Evolutionary conservation across 2,329 filamentous ascomycete species (phyloP).

Genomic region (Dactylellina leptospora): DNA sequence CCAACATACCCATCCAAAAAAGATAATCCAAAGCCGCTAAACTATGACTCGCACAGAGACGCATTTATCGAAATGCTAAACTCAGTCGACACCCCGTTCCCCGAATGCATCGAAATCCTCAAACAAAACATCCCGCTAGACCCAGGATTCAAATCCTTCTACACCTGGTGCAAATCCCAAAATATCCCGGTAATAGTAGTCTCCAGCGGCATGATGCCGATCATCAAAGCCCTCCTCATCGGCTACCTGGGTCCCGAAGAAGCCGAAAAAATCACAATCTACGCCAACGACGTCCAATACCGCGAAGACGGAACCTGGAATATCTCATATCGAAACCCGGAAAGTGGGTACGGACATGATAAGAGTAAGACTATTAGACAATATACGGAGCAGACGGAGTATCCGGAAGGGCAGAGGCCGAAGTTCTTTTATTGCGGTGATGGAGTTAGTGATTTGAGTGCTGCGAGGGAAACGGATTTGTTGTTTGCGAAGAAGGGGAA

Average conservation of each 20-base stretch:
- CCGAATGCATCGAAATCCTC: constrained; percentile 80
- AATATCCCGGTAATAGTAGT: constrained; percentile 93
- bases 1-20: not conserved
- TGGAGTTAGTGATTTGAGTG: constrained; percentile 89
- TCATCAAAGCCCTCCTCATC: constrained; percentile 84
- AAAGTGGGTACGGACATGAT: constrained; percentile 92
- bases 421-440: constrained; percentile 94
- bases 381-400: constrained; percentile 76
- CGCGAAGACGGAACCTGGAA: constrained; percentile 85
- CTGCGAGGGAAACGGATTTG: constrained; percentile 89
- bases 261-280: constrained; percentile 81
- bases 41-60: constrained; percentile 64
- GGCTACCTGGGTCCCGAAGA: constrained; percentile 79
- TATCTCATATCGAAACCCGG: constrained; percentile 82
- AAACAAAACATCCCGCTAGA: constrained; percentile 86
- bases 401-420: constrained; percentile 68
- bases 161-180: constrained; percentile 78
- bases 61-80: constrained; percentile 92
- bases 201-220: constrained; percentile 89
- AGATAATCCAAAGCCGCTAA: not conserved
- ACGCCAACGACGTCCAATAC: constrained; percentile 84
- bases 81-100: constrained; percentile 80
- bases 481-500: constrained; percentile 92
- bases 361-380: constrained; percentile 91
- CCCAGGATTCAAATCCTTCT: constrained; percentile 86